Conservation (phyloP, 305 asterid species). For the Solanum hybrid region DNA sequence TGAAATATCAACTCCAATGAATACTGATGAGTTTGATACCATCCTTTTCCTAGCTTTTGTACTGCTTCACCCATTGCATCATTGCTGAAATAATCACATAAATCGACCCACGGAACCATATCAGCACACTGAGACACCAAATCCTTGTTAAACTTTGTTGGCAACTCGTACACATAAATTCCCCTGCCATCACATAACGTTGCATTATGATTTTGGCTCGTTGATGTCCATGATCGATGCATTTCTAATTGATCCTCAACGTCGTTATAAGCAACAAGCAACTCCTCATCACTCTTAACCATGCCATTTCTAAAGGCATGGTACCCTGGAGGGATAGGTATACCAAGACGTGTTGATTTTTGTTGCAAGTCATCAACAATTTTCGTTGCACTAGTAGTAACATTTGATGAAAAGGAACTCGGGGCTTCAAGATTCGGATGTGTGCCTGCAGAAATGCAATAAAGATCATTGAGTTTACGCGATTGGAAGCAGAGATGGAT, state of each 20-base stretch:
- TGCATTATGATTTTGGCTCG: not conserved
- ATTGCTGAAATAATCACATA: conserved; percentile 40
- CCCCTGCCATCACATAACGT: conserved; percentile 19
- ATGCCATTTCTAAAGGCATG: not conserved
- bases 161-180: conserved; percentile 53
- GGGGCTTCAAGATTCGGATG: conserved; percentile 25
- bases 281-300: conserved; percentile 10
- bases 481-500: conserved; percentile 54
- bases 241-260: conserved; percentile 29
- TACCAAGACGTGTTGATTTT: not conserved
- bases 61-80: conserved; percentile 43
- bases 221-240: conserved; percentile 45
- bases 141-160: conserved; percentile 58
- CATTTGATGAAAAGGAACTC: not conserved
- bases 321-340: conserved; percentile 8
- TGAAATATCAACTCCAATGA: conserved; percentile 65
- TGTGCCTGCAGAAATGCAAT: conserved; percentile 57
- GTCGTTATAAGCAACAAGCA: conserved; percentile 20
- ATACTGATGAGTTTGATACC: conserved; percentile 64
- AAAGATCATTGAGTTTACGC: conserved; percentile 40
- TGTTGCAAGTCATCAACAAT: not conserved
- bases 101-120: conserved; percentile 50
- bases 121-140: conserved; percentile 35
- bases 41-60: conserved; percentile 34
- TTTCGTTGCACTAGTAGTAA: not conserved